These are phyloP conservation scores for Penicillium ochrochloron DNA, from an alignment of 495 filamentous ascomycete genomes.

Conservation along the genomic window DNA sequence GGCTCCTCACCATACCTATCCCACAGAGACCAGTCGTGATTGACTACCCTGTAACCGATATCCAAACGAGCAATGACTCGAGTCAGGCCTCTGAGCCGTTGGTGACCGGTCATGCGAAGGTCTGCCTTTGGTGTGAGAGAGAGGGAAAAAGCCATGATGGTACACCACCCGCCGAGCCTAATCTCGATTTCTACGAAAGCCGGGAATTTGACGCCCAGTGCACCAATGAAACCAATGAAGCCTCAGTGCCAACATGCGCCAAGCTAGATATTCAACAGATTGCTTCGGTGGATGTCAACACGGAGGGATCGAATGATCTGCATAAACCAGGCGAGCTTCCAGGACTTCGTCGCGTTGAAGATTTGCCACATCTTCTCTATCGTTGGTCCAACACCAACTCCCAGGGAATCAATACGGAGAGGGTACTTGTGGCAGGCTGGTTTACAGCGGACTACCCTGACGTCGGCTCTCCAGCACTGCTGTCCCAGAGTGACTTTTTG, in stretches of 20 bases:
- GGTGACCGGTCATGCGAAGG: constrained; percentile 21
- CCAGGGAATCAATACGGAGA: constrained; percentile 37
- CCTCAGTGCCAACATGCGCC: no score
- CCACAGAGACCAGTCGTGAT: background rate
- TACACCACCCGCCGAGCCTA: background rate
- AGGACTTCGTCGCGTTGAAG: background rate
- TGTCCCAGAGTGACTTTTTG: constrained; percentile 25
- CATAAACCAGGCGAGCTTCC: background rate
- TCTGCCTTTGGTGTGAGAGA: constrained; percentile 32
- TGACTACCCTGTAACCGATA: background rate
- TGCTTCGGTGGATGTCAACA: no score
- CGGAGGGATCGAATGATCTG: background rate
- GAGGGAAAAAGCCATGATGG: background rate
- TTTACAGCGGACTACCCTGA: constrained; percentile 23
- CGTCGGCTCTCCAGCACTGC: constrained; percentile 22
- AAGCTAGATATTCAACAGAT: no score
- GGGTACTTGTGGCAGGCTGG: constrained; percentile 27
- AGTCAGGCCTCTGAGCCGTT: background rate
- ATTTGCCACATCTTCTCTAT: constrained; percentile 37
- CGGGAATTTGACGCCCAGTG: background rate
- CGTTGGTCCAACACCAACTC: constrained; percentile 43
- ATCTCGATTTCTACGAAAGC: background rate
- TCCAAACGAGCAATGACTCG: background rate
- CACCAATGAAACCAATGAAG: no score
- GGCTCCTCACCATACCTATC: background rate